Conservation (phyloP, 441 rosid genomes). For the Arabidopsis hybrid region DNA sequence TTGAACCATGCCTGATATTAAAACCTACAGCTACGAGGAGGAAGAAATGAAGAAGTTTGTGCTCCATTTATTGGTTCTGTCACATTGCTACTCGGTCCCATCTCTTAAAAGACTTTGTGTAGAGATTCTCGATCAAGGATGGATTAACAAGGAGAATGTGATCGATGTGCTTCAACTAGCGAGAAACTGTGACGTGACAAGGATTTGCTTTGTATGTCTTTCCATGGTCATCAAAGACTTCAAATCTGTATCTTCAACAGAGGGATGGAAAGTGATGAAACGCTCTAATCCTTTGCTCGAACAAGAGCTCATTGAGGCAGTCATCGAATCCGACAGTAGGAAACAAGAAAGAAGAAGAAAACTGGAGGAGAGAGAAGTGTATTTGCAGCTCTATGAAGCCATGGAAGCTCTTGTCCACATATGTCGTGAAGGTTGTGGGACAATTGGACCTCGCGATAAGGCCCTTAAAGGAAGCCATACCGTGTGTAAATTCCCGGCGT, state of each 20-base stretch:
- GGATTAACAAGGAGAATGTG: constrained; percentile 75
- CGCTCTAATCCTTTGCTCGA: constrained; percentile 69
- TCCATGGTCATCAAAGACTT: constrained; percentile 74
- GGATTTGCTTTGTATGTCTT: constrained; percentile 64
- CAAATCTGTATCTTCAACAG: constrained; percentile 70
- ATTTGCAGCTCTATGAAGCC: constrained; percentile 76
- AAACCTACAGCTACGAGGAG: constrained; percentile 72
- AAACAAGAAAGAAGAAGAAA: constrained; percentile 62
- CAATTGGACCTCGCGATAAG: constrained; percentile 84
- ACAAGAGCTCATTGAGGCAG: constrained; percentile 71
- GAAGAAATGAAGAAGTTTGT: constrained; percentile 70
- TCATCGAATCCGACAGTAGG: constrained; percentile 73
- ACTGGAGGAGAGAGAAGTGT: constrained; percentile 68
- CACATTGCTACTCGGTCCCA: constrained; percentile 75
- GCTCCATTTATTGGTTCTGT: constrained; percentile 77
- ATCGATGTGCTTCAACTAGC: constrained; percentile 86
- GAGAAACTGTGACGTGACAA: constrained; percentile 67
- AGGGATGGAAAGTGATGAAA: constrained; percentile 90
- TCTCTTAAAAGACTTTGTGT: constrained; percentile 71
- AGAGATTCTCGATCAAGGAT: constrained; percentile 59
- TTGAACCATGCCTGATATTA: constrained; percentile 9
- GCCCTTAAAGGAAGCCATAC: constrained; percentile 58
- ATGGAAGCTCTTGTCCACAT: constrained; percentile 94
- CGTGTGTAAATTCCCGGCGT: constrained; percentile 71
- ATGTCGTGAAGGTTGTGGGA: constrained; percentile 86